A percentile compares a stretch with the other conserved stretches of the same genome.
Conservation (phyloP, 306 rosid genomes). For the Vigna trinervia region DNA sequence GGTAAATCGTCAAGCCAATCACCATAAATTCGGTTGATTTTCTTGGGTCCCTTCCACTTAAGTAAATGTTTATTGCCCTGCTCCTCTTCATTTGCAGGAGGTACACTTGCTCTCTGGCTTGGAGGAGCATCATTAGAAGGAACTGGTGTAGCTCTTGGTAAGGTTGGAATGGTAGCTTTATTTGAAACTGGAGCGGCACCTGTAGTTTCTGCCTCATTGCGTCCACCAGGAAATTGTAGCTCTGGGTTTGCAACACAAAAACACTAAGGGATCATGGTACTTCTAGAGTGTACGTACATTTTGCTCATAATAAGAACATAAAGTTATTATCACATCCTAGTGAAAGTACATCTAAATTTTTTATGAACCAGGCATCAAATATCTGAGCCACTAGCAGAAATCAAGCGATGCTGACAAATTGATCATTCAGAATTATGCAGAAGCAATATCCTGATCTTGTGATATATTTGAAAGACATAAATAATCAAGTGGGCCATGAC, state of each 20-base stretch:
- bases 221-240: conserved; percentile 58
- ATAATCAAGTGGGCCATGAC: not conserved
- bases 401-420: not conserved
- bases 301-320: not conserved
- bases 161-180: conserved; percentile 36
- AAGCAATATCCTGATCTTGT: conserved; percentile 8
- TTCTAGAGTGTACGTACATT: not conserved
- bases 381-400: conserved; percentile 12
- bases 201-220: conserved; percentile 59
- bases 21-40: conserved; percentile 81
- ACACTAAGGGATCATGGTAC: not conserved
- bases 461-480: not conserved
- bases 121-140: conserved; percentile 55
- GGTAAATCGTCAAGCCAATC: conserved; percentile 95
- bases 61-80: conserved; percentile 56
- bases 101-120: conserved; percentile 30
- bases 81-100: conserved; percentile 56
- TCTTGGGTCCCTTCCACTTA: conserved; percentile 77
- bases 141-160: conserved; percentile 46
- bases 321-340: not conserved
- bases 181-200: conserved; percentile 37
- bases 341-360: conserved; percentile 1
- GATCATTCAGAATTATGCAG: conserved; percentile 29
- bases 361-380: conserved; percentile 8
- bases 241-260: conserved; percentile 55